A percentile compares a stretch with the other conserved stretches of the same genome.
Conservation (phyloP, 1,139 yeast genomes). For the Geotrichum cucujoidarum region DNA sequence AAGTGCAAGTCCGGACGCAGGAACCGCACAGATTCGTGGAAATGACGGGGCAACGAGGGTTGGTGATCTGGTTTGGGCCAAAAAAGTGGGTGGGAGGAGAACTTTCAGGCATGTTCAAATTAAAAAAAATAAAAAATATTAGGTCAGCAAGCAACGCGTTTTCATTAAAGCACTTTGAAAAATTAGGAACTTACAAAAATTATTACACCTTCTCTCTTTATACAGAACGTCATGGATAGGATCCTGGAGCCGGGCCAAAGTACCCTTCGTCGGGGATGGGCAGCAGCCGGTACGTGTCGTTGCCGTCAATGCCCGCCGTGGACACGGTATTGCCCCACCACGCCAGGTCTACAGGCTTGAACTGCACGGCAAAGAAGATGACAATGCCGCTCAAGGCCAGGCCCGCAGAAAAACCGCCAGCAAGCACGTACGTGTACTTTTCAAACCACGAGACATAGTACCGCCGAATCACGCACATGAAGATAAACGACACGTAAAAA, state of each 20-base stretch:
- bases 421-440: slow-evolving; percentile 49
- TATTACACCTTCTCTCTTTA: background rate
- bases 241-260: slow-evolving; percentile 41
- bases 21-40: no score
- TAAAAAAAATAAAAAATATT: no score
- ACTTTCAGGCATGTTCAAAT: no score
- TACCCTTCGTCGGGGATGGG: slow-evolving; percentile 41
- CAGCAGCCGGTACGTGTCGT: slow-evolving; percentile 36
- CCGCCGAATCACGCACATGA: slow-evolving; percentile 50
- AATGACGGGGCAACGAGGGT: no score
- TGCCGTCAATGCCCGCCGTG: slow-evolving; percentile 43
- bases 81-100: background rate
- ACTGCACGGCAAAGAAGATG: slow-evolving; percentile 50
- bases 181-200: background rate
- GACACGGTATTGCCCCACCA: slow-evolving; percentile 61
- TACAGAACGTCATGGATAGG: slow-evolving; percentile 20
- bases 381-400: slow-evolving; percentile 45
- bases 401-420: slow-evolving; percentile 56
- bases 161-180: no score
- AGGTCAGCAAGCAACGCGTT: no score
- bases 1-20: no score
- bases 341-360: slow-evolving; percentile 34
- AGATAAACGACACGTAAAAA: slow-evolving; percentile 45
- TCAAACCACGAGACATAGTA: slow-evolving; percentile 46
- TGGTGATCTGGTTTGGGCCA: no score